Conservation (phyloP, 371 early-diverging fungal genomes). For the Sporodiniella umbellata region DNA sequence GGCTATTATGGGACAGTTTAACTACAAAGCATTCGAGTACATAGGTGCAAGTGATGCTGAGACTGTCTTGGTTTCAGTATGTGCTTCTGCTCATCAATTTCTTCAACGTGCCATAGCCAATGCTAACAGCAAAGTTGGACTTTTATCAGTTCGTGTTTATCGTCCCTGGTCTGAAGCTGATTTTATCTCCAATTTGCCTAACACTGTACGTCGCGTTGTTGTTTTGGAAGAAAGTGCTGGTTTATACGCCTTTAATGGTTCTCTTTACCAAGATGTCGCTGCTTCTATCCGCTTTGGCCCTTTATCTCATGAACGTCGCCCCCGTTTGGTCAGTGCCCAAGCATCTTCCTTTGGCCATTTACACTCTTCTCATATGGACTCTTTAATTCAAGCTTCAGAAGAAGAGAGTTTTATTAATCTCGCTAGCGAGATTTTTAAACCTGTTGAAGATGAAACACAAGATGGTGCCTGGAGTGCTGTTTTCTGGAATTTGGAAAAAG, state of each 20-base stretch:
- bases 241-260: constrained; percentile 54
- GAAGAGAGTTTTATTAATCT: constrained; percentile 29
- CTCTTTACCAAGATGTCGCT: constrained; percentile 67
- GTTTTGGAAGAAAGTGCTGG: constrained; percentile 61
- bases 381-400: constrained; percentile 40
- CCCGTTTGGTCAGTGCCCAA: constrained; percentile 46
- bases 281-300: constrained; percentile 65
- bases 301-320: constrained; percentile 29
- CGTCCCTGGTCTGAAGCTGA: constrained; percentile 80
- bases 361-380: constrained; percentile 36
- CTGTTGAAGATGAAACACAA: constrained; percentile 12
- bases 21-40: constrained; percentile 80
- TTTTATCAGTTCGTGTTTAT: constrained; percentile 71
- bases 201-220: constrained; percentile 50
- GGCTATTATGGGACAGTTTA: constrained; percentile 50
- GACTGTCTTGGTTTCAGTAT: constrained; percentile 73
- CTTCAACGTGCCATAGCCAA: constrained; percentile 42
- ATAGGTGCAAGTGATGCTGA: constrained; percentile 68
- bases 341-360: constrained; percentile 34
- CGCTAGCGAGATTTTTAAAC: constrained; percentile 14
- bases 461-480: constrained; percentile 45
- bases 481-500: constrained; percentile 66
- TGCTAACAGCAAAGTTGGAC: constrained; percentile 47
- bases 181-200: constrained; percentile 66
- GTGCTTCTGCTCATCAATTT: constrained; percentile 41